A percentile compares a stretch with the other conserved stretches of the same genome.
These are phyloP conservation scores for Aristolochia californica DNA, from an alignment of 164 flowering plant genomes.

Conservation along the genomic window DNA sequence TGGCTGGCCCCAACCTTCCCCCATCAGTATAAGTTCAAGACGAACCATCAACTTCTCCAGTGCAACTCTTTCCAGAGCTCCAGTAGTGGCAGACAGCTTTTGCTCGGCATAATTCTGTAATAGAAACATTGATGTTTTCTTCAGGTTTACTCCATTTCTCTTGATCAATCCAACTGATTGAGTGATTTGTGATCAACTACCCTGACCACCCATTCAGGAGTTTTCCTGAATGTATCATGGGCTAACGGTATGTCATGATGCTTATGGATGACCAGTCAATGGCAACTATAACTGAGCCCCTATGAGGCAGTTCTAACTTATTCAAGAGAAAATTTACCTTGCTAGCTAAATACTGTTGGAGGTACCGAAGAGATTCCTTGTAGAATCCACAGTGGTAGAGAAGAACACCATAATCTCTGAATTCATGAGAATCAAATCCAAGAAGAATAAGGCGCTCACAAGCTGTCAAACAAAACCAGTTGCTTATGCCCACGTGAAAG, in stretches of 20 bases:
- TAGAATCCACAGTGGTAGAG: conserved; percentile 76
- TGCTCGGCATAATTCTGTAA: too few relatives aligned
- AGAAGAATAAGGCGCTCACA: conserved; percentile 75
- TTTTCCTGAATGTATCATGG: too few relatives aligned
- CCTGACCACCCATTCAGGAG: too few relatives aligned
- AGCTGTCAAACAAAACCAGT: conserved; percentile 39
- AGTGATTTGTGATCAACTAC: too few relatives aligned
- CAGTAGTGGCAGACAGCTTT: conserved; percentile 8
- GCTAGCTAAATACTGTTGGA: conserved; percentile 39
- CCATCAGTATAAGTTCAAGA: conserved; percentile 58
- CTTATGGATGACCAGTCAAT: too few relatives aligned
- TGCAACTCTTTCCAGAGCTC: conserved; percentile 45
- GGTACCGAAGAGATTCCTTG: conserved; percentile 43
- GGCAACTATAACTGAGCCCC: too few relatives aligned
- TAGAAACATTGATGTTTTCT: not conserved
- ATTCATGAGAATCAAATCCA: conserved; percentile 36
- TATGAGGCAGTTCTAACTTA: too few relatives aligned
- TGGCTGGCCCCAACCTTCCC: conserved; percentile 49
- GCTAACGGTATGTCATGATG: too few relatives aligned
- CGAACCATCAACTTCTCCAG: conserved; percentile 54
- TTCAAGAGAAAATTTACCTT: too few relatives aligned
- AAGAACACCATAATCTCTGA: conserved; percentile 75
- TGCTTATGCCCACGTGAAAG: too few relatives aligned
- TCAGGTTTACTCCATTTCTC: too few relatives aligned
- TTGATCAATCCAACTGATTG: too few relatives aligned